Evolutionary conservation across 148 eudicot species (phyloP).

Genomic region (Fagopyrum tataricum): DNA sequence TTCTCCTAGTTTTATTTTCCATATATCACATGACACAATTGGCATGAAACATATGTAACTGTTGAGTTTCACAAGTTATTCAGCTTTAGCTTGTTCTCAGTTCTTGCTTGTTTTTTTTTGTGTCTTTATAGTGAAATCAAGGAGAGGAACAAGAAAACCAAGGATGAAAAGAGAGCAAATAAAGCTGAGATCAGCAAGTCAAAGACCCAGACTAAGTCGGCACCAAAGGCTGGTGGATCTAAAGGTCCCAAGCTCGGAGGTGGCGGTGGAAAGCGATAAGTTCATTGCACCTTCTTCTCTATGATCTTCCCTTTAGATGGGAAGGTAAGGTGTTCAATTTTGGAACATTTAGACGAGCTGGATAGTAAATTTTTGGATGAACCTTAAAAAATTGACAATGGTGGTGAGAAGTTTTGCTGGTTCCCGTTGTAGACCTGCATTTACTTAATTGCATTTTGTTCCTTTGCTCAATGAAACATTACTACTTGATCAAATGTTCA

Average conservation of each 20-base stretch:
- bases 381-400: not conserved
- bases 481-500: not conserved
- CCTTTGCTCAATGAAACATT: not conserved
- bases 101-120: not conserved
- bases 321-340: conserved; percentile 2
- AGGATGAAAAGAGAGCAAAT: conserved; percentile 62
- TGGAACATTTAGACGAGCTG: not conserved
- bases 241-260: conserved; percentile 17
- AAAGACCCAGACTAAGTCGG: conserved; percentile 31
- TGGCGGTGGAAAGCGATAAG: conserved; percentile 17
- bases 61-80: not conserved
- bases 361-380: not conserved
- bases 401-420: not conserved
- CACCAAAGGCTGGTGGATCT: conserved; percentile 23
- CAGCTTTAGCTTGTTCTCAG: not conserved
- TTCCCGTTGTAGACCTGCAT: not conserved
- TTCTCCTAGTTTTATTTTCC: not conserved
- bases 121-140: conserved; percentile 45
- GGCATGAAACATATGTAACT: not conserved
- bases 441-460: not conserved
- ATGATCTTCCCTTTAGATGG: not conserved
- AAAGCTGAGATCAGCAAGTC: conserved; percentile 46
- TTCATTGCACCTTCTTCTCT: not conserved
- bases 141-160: conserved; percentile 66
- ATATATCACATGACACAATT: too few relatives aligned